These are phyloP conservation scores for Cajanus cajan DNA, from an alignment of 306 rosid species.

Conservation along the genomic window DNA sequence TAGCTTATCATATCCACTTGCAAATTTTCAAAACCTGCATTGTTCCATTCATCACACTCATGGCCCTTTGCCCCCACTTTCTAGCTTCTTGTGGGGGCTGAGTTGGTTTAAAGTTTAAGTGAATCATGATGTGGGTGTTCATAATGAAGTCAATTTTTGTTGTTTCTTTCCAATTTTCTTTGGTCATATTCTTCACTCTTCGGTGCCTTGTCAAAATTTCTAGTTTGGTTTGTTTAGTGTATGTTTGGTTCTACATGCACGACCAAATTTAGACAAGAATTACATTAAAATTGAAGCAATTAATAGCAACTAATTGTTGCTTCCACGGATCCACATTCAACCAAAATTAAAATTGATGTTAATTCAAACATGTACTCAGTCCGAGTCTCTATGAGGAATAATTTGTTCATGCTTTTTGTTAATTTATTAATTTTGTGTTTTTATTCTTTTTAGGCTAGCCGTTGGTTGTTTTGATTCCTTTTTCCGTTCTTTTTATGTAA, in stretches of 20 bases:
- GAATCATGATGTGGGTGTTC: background rate
- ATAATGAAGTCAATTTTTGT: background rate
- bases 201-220: background rate
- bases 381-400: background rate
- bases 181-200: background rate
- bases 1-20: background rate
- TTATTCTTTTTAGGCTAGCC: slow-evolving; percentile 21
- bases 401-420: background rate
- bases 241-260: too few relatives aligned
- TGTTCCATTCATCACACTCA: background rate
- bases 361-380: too few relatives aligned
- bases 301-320: too few relatives aligned
- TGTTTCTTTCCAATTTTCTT: background rate
- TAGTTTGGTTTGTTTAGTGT: background rate
- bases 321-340: too few relatives aligned
- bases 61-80: background rate
- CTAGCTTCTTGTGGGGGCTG: background rate
- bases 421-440: background rate
- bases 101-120: background rate
- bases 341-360: too few relatives aligned
- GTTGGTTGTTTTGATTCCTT: background rate
- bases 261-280: too few relatives aligned
- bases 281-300: too few relatives aligned
- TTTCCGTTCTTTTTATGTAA: background rate
- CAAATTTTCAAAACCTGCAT: background rate